Conservation (phyloP, 2,329 filamentous ascomycete genomes). For the Nemania sp. region DNA sequence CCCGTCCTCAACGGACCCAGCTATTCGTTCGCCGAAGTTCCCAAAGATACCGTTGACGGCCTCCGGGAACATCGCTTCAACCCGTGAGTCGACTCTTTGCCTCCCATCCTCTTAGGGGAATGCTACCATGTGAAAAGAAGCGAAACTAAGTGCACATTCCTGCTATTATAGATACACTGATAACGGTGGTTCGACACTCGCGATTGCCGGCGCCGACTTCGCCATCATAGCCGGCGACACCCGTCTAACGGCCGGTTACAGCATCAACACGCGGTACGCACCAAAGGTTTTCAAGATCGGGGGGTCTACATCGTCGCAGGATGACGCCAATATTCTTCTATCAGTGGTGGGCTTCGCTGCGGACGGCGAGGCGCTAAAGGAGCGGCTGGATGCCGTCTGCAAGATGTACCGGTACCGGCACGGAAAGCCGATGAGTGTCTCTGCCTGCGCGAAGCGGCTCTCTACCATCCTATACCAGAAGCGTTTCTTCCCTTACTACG, state of each 20-base stretch:
- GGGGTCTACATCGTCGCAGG: slow-evolving; percentile 85
- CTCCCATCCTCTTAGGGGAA: neutral
- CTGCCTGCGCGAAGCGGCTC: slow-evolving; percentile 93
- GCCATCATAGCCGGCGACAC: slow-evolving; percentile 98
- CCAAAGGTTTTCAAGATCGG: slow-evolving; percentile 99
- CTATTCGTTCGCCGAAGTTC: slow-evolving; percentile 74
- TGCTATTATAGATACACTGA: slow-evolving; percentile 81
- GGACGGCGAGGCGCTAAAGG: slow-evolving; percentile 92
- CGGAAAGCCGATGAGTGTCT: slow-evolving; percentile 94
- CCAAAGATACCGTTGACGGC: slow-evolving; percentile 65
- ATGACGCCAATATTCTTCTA: slow-evolving; percentile 86
- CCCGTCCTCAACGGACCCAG: slow-evolving; percentile 75
- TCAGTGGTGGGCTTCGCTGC: slow-evolving; percentile 97
- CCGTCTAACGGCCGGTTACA: slow-evolving; percentile 94
- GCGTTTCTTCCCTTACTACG: slow-evolving; percentile 99
- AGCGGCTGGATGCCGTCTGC: slow-evolving; percentile 92
- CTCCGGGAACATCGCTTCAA: slow-evolving; percentile 86
- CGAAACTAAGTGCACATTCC: slow-evolving; percentile 30
- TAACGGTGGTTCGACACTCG: slow-evolving; percentile 96
- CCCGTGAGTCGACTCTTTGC: slow-evolving; percentile 72
- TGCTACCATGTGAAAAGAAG: neutral
- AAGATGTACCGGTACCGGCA: slow-evolving; percentile 99
- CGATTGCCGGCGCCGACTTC: slow-evolving; percentile 94
- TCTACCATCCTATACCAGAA: slow-evolving; percentile 97
- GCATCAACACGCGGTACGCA: slow-evolving; percentile 95